Percentiles rank a stretch among this genome's conserved stretches.
Evolutionary conservation across 2,329 filamentous ascomycete genomes (phyloP).

Genomic region (Hypoxylon sp.): DNA sequence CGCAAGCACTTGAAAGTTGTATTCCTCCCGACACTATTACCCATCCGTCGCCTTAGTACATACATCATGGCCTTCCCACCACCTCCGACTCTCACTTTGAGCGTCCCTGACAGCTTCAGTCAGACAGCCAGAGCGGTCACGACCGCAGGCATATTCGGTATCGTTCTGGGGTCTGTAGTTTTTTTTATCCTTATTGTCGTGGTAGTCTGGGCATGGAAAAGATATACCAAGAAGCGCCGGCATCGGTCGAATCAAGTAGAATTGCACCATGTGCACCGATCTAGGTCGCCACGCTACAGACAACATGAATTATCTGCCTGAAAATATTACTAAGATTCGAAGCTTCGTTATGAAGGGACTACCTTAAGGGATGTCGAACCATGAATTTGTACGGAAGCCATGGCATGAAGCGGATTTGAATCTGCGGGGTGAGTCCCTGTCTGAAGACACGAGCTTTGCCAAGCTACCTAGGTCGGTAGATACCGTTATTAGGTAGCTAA

Average conservation of each 20-base stretch:
- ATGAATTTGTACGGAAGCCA: conserved; percentile 6
- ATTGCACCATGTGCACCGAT: not conserved
- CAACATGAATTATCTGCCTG: not conserved
- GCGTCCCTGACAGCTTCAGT: conserved; percentile 11
- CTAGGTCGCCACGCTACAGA: not conserved
- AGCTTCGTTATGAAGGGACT: conserved; percentile 10
- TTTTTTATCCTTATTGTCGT: conserved; percentile 4
- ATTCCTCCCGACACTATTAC: not conserved
- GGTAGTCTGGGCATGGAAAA: conserved; percentile 11
- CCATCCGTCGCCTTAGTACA: not conserved
- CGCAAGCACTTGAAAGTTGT: not conserved
- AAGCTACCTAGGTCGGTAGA: not conserved
- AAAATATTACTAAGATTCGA: conserved; percentile 20
- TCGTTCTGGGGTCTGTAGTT: conserved; percentile 20
- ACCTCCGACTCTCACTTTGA: conserved; percentile 1
- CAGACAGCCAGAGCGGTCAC: conserved; percentile 20
- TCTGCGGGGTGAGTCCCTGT: conserved; percentile 16
- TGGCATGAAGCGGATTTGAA: conserved; percentile 10
- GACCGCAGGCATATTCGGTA: conserved; percentile 39
- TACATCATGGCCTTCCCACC: not conserved
- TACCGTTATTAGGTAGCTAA: not conserved
- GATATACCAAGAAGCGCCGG: conserved; percentile 22
- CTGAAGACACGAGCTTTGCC: not conserved
- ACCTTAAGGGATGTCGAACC: conserved; percentile 14
- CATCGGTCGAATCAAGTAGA: conserved; percentile 13